Conservation (phyloP, 2,329 filamentous ascomycete genomes). For the Aspergillus ibericus region DNA sequence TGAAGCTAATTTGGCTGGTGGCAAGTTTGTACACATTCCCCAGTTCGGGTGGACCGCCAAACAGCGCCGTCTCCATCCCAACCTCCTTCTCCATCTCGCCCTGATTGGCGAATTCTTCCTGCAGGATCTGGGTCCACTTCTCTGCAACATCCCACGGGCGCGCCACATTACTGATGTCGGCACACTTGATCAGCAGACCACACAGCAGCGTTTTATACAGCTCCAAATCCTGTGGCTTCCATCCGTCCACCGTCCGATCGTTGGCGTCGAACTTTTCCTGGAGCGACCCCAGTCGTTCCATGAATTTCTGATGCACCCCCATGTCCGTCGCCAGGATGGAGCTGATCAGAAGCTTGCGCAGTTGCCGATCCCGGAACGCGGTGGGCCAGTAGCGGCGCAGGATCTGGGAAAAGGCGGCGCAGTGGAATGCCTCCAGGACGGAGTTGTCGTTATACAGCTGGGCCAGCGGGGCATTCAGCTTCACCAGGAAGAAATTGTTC, state of each 20-base stretch:
- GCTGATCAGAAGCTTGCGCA: constrained; percentile 91
- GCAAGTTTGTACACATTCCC: constrained; percentile 80
- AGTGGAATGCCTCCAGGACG: constrained; percentile 95
- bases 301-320: constrained; percentile 95
- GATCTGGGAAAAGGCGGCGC: constrained; percentile 94
- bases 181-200: constrained; percentile 92
- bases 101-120: constrained; percentile 91
- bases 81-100: constrained; percentile 88
- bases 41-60: constrained; percentile 73
- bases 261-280: constrained; percentile 74
- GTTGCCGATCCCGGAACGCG: constrained; percentile 73
- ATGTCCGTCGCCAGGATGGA: constrained; percentile 98
- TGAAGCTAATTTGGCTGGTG: constrained; percentile 90
- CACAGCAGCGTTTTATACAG: constrained; percentile 80
- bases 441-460: constrained; percentile 97
- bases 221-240: constrained; percentile 73
- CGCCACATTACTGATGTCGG: constrained; percentile 97
- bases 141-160: constrained; percentile 79
- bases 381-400: constrained; percentile 87
- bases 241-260: constrained; percentile 64
- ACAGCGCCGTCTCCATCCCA: constrained; percentile 81
- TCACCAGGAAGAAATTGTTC: constrained; percentile 94
- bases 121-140: constrained; percentile 90
- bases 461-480: constrained; percentile 86
- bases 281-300: constrained; percentile 79